phyloP scores from a whole-genome alignment of 331 rosid genomes.

The Stylosanthes scabra region DNA sequence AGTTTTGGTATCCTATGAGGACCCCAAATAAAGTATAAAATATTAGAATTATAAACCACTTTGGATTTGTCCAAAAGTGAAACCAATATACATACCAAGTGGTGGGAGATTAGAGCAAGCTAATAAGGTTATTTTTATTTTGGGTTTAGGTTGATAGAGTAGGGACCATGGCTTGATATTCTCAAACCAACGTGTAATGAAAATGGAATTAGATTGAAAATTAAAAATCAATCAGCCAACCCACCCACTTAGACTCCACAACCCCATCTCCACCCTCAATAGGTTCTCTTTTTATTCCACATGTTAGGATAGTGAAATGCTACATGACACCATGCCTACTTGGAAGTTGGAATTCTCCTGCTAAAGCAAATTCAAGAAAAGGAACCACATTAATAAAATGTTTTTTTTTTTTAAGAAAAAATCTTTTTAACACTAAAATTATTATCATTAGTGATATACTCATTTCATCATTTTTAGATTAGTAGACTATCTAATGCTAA shows the following conservation, averaged over 20 bases:
- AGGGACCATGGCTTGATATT: conserved; percentile 55
- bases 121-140: neutral
- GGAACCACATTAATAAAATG: neutral
- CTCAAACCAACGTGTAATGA: conserved; percentile 45
- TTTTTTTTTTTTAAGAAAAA: too few relatives aligned
- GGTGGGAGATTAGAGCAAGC: conserved; percentile 39
- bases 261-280: conserved; percentile 41
- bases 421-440: too few relatives aligned
- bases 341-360: conserved; percentile 78
- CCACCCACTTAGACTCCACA: conserved; percentile 67
- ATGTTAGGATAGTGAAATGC: conserved; percentile 65
- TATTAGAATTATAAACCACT: conserved; percentile 37
- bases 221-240: conserved; percentile 58
- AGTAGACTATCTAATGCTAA: too few relatives aligned
- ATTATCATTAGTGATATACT: too few relatives aligned
- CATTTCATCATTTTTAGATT: too few relatives aligned
- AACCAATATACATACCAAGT: too few relatives aligned
- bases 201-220: conserved; percentile 47
- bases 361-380: conserved; percentile 45
- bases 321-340: conserved; percentile 73
- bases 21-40: conserved; percentile 20
- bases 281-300: conserved; percentile 62
- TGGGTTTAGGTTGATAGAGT: conserved; percentile 42
- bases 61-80: conserved; percentile 46
- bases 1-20: conserved; percentile 59